Conservation (phyloP, 2,329 filamentous ascomycete species). For the Fusarium circinatum region DNA sequence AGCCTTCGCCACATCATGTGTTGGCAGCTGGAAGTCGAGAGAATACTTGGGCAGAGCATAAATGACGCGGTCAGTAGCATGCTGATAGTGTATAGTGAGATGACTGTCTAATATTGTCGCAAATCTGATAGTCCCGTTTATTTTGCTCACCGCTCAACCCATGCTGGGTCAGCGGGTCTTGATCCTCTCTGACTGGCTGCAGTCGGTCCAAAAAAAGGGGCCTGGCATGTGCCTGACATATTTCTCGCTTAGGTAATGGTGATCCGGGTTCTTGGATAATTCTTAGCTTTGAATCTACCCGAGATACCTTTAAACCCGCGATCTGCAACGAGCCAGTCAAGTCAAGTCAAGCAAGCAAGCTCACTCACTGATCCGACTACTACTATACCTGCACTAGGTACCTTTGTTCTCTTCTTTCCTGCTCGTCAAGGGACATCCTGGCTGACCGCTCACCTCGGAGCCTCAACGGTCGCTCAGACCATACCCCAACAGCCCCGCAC, state of each 20-base stretch:
- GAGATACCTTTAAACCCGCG: slow-evolving; percentile 34
- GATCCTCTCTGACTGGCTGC: background rate
- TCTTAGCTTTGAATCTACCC: slow-evolving; percentile 30
- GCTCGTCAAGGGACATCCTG: background rate
- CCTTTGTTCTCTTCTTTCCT: background rate
- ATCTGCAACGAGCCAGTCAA: slow-evolving; percentile 26
- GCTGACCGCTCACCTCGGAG: background rate
- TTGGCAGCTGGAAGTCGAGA: slow-evolving; percentile 23
- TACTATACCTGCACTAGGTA: slow-evolving; percentile 14
- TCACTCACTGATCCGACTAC: background rate
- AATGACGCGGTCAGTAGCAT: accelerated
- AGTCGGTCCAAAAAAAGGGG: background rate
- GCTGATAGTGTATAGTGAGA: accelerated
- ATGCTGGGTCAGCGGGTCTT: slow-evolving; percentile 3
- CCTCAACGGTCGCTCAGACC: slow-evolving; percentile 8
- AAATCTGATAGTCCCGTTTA: slow-evolving; percentile 4
- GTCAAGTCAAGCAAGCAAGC: slow-evolving; percentile 2
- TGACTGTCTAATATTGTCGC: background rate
- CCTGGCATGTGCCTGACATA: slow-evolving; percentile 3
- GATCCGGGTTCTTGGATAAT: slow-evolving; percentile 21
- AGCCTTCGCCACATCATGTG: slow-evolving; percentile 25
- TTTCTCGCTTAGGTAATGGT: slow-evolving; percentile 28
- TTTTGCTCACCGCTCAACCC: slow-evolving; percentile 25
- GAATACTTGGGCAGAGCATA: background rate
- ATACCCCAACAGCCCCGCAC: slow-evolving; percentile 9